These are phyloP conservation scores for Debaryomyces tyrocola DNA, from an alignment of 805 yeast genomes.

Conservation along the genomic window DNA sequence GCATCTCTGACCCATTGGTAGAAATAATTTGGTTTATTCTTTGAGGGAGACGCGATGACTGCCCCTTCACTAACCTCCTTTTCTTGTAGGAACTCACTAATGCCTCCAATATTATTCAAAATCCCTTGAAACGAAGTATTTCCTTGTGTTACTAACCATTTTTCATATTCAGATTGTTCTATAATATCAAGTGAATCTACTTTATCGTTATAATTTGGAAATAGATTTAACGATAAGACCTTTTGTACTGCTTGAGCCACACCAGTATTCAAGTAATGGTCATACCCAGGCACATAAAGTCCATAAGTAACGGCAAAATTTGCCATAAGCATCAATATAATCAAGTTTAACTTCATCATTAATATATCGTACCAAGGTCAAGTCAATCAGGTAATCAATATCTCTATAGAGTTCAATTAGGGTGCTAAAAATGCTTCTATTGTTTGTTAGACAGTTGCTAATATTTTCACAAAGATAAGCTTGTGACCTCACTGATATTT, in stretches of 20 bases:
- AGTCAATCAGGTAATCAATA: too few relatives aligned
- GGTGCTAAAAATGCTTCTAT: too few relatives aligned
- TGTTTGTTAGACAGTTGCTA: background rate
- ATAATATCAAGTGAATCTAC: background rate
- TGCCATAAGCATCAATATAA: too few relatives aligned
- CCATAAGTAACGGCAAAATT: too few relatives aligned
- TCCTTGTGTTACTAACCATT: slow-evolving; percentile 50
- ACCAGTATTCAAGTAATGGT: too few relatives aligned
- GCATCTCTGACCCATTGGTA: slow-evolving; percentile 92
- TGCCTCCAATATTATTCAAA: slow-evolving; percentile 57
- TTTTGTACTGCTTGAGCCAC: background rate
- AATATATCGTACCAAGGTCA: too few relatives aligned
- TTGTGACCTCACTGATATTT: background rate
- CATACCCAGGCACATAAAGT: too few relatives aligned
- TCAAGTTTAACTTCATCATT: too few relatives aligned
- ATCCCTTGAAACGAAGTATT: slow-evolving; percentile 45
- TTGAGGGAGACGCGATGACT: slow-evolving; percentile 85
- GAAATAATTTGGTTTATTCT: slow-evolving; percentile 69
- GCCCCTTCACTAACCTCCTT: slow-evolving; percentile 58
- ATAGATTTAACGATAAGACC: background rate
- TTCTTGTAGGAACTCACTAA: slow-evolving; percentile 26
- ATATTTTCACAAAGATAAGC: background rate
- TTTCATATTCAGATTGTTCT: slow-evolving; percentile 32
- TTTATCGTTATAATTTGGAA: background rate
- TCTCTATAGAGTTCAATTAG: too few relatives aligned